Evolutionary conservation across 139 green algal species (phyloP).

Genomic region (Chlorella sp.): DNA sequence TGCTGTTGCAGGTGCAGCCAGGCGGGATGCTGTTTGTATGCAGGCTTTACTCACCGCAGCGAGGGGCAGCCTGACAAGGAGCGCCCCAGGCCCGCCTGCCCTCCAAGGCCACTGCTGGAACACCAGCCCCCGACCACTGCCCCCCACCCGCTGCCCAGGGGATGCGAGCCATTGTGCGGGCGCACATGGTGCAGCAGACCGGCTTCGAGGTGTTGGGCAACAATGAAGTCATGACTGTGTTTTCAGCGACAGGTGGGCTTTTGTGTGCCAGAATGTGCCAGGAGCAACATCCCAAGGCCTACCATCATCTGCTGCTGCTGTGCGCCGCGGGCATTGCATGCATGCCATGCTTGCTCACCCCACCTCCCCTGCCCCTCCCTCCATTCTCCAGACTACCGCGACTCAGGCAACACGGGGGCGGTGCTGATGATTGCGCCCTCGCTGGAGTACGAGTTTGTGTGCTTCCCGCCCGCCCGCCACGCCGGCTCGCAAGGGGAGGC

Average conservation of each 20-base stretch:
- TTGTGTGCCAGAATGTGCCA: too few relatives aligned
- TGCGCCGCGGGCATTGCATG: too few relatives aligned
- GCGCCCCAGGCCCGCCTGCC: too few relatives aligned
- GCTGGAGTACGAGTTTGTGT: constrained; percentile 16
- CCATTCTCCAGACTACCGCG: constrained; percentile 18
- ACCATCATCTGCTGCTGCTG: too few relatives aligned
- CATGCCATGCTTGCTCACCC: too few relatives aligned
- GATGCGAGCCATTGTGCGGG: constrained; percentile 27
- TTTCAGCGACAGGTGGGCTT: neutral
- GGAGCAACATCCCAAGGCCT: too few relatives aligned
- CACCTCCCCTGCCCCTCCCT: too few relatives aligned
- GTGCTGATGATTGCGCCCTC: constrained; percentile 10
- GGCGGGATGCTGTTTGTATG: neutral
- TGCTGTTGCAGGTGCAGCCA: too few relatives aligned
- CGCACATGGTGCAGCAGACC: constrained; percentile 27
- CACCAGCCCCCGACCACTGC: neutral
- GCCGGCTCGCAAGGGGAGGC: neutral
- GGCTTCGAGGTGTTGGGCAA: constrained; percentile 36
- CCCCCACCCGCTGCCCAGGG: neutral
- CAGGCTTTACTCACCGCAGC: neutral
- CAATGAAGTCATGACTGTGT: constrained; percentile 38
- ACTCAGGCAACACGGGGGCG: constrained; percentile 28
- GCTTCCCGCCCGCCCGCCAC: neutral
- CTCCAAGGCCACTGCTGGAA: too few relatives aligned
- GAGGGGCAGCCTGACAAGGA: too few relatives aligned